Evolutionary conservation across 805 yeast species (phyloP).

Genomic region (Wickerhamiella bombiphila): DNA sequence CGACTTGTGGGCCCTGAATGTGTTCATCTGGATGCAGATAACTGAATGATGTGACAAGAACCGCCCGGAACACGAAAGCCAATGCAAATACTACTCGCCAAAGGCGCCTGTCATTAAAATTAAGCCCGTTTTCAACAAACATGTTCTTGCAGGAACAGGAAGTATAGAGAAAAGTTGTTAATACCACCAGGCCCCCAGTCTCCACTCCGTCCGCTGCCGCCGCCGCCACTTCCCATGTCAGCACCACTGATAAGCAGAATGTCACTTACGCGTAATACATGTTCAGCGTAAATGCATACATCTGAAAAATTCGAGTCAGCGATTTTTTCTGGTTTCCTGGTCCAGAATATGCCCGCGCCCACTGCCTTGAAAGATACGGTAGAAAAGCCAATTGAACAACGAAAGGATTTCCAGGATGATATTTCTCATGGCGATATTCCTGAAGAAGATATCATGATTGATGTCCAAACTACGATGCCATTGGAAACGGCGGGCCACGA

Average conservation of each 20-base stretch:
- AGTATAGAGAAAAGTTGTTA: too few relatives aligned
- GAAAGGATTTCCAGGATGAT: conserved; percentile 9
- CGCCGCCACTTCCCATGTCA: too few relatives aligned
- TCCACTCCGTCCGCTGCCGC: too few relatives aligned
- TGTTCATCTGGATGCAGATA: conserved; percentile 98
- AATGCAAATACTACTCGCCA: conserved; percentile 36
- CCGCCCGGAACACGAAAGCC: conserved; percentile 35
- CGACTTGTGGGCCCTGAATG: conserved; percentile 73
- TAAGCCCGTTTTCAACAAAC: neutral
- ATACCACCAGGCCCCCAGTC: too few relatives aligned
- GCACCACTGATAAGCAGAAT: too few relatives aligned
- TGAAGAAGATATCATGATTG: conserved; percentile 33
- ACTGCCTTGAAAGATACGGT: conserved; percentile 21
- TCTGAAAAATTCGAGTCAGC: too few relatives aligned
- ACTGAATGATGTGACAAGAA: conserved; percentile 53
- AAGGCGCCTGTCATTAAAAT: conserved; percentile 1
- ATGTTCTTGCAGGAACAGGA: too few relatives aligned
- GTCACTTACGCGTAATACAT: too few relatives aligned
- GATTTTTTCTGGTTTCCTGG: neutral
- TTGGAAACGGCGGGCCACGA: conserved; percentile 17
- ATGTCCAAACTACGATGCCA: conserved; percentile 27
- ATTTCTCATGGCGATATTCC: conserved; percentile 13
- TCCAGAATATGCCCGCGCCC: conserved; percentile 23
- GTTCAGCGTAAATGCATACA: too few relatives aligned
- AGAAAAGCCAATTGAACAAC: conserved; percentile 22